Evolutionary conservation across 495 filamentous ascomycete genomes (phyloP), one percentile per base, ranked within the genome.

Genomic region (Xylaria scruposa): DNA sequence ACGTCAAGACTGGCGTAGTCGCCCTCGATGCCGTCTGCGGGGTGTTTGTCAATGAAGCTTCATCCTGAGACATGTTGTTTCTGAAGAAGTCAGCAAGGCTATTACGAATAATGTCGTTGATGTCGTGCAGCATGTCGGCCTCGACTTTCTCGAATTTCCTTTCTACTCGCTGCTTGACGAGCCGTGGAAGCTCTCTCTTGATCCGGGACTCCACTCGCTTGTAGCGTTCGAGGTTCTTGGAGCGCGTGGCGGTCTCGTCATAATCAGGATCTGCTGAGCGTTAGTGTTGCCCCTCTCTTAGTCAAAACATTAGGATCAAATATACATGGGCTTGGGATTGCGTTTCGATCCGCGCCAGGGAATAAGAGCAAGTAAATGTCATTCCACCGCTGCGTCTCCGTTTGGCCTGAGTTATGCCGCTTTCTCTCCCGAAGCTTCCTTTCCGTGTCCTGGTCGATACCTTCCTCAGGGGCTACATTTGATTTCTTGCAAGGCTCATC

Each of bases 331-430:
- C 76, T 80, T 12, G 83, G 83, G 38, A 82, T 74, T 0, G 80
- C 75, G 12, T 75, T 74, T 3, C 46, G 65, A 21, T 83, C 81
- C 24, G 80, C 81, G n/a, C 77, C 77, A 0, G 83, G 83, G 63
- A 85, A 85, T 0, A 85, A 67, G 38, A 84, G 80, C 56, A 73
- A 72, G 69, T 85, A 85, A 5, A 84, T 84, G 19, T 85, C 82
- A 33, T 70, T 76, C 83, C 83, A 85, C 58, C 82, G 81, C 64
- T 85, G 82, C 59, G 80, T 80, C 49, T 85, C 83, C 4, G 80
- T 83, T 74, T 81, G 80, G 61, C 81, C 76, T 0, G 77, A 76
- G 21, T 80, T 76, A 9, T 73, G 77, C 76, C 79, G 84, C 51
- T 81, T 85, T 1, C 83, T 73, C 42, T 79, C 81, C 10, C 79